A percentile compares a stretch with the other conserved stretches of the same genome.
These are phyloP conservation scores for Mycena latifolia DNA, from an alignment of 768 basidiomycete genomes.

Conservation along the genomic window DNA sequence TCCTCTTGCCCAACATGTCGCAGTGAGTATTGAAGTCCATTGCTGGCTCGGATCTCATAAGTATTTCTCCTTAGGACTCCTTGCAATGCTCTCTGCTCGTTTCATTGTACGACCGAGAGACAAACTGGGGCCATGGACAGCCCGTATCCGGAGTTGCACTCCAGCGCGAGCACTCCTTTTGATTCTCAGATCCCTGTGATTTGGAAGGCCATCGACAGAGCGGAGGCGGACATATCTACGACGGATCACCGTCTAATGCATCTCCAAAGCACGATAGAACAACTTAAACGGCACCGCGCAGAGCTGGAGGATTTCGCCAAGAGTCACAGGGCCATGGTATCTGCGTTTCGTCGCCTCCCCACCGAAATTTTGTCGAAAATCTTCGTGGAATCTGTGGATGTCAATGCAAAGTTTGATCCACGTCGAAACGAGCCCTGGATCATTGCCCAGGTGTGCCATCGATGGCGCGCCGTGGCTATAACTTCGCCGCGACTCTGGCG, in stretches of 20 bases:
- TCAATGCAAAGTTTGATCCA: not conserved
- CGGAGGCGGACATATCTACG: not conserved
- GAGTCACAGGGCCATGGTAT: conserved; percentile 2
- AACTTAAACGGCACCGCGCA: not conserved
- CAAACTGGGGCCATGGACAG: not conserved
- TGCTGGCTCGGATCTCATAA: no score
- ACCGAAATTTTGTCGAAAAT: conserved; percentile 24
- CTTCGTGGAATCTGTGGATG: conserved; percentile 6
- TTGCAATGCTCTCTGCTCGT: not conserved
- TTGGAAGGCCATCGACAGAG: not conserved
- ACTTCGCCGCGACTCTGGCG: conserved; percentile 25
- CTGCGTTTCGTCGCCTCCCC: conserved; percentile 15
- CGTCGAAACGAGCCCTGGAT: conserved; percentile 12
- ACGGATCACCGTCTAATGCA: not conserved
- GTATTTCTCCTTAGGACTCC: not conserved
- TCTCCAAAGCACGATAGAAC: not conserved
- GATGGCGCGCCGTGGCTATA: conserved; percentile 26
- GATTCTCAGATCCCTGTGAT: not conserved
- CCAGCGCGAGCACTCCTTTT: not conserved
- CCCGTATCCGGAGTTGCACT: conserved; percentile 16
- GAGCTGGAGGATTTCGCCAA: conserved; percentile 4
- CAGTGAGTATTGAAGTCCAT: no score
- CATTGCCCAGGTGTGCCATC: conserved; percentile 15
- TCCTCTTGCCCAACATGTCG: no score
- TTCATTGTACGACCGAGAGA: not conserved